Percentiles rank a stretch among this genome's conserved stretches.
phyloP scores from a whole-genome alignment of 1,139 yeast species.

The Petasospora fabianii region DNA sequence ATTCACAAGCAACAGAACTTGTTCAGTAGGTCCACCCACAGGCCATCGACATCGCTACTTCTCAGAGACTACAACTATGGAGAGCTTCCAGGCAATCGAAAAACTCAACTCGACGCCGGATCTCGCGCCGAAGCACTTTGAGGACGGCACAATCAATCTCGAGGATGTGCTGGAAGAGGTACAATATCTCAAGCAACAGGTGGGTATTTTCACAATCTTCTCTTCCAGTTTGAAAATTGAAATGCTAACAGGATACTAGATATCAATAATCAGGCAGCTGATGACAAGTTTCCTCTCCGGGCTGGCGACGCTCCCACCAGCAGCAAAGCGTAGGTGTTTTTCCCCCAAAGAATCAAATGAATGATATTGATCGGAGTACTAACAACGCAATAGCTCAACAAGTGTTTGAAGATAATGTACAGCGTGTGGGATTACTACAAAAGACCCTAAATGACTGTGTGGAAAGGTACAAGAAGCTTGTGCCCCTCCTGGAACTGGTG shows the following conservation, averaged over 20 bases:
- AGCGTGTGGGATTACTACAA: constrained; percentile 18
- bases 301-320: constrained; percentile 16
- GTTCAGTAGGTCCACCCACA: too few relatives aligned
- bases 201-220: constrained; percentile 12
- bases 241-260: too few relatives aligned
- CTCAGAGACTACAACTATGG: too few relatives aligned
- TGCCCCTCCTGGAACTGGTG: constrained; percentile 22
- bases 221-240: too few relatives aligned
- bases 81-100: constrained; percentile 27
- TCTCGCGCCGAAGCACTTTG: constrained; percentile 26
- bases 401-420: constrained; percentile 24
- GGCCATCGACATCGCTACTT: too few relatives aligned
- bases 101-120: constrained; percentile 31
- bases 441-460: constrained; percentile 26
- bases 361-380: not conserved
- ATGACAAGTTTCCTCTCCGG: constrained; percentile 24
- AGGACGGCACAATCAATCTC: constrained; percentile 33
- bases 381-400: constrained; percentile 17
- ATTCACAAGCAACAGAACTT: too few relatives aligned
- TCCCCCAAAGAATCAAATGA: not conserved
- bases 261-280: constrained; percentile 25
- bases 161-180: constrained; percentile 33
- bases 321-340: constrained; percentile 21
- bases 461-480: constrained; percentile 24
- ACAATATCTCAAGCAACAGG: constrained; percentile 29